Conservation (phyloP, 2,329 filamentous ascomycete species). For the Apiospora saccharicola region DNA sequence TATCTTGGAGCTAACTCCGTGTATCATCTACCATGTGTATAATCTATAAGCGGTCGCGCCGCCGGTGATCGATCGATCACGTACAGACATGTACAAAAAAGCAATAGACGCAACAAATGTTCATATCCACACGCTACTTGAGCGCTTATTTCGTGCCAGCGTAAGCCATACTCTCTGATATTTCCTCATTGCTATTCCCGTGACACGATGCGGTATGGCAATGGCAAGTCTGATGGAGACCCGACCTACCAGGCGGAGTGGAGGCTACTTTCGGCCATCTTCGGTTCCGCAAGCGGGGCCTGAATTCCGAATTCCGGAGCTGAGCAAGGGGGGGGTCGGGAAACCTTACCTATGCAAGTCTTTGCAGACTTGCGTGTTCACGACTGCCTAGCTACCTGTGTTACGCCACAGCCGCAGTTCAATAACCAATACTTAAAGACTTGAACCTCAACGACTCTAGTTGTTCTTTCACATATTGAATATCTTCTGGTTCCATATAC, state of each 20-base stretch:
- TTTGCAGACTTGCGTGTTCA: slow-evolving; percentile 8
- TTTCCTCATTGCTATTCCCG: not conserved
- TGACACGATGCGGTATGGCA: not conserved
- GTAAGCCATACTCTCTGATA: not conserved
- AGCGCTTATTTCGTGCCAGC: not conserved
- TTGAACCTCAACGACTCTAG: not conserved
- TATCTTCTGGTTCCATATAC: not conserved
- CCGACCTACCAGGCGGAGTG: slow-evolving; percentile 3
- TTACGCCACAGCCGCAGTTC: not conserved
- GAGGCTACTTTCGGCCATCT: slow-evolving; percentile 13
- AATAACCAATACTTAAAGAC: not conserved
- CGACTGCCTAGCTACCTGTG: not conserved
- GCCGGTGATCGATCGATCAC: not conserved
- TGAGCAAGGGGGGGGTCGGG: not conserved
- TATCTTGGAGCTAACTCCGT: slow-evolving; percentile 11
- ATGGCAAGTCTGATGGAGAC: not conserved
- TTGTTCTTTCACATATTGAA: not conserved
- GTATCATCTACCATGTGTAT: slow-evolving; percentile 12
- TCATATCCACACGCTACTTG: not conserved
- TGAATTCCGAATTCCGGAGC: slow-evolving; percentile 2
- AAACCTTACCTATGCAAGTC: not conserved
- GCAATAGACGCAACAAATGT: slow-evolving; percentile 19
- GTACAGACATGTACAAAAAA: slow-evolving; percentile 20
- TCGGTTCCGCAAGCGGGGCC: slow-evolving; percentile 19
- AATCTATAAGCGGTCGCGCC: not conserved